phyloP scores from a whole-genome alignment of 768 basidiomycete genomes.

The Guyanaporus albipodus region DNA sequence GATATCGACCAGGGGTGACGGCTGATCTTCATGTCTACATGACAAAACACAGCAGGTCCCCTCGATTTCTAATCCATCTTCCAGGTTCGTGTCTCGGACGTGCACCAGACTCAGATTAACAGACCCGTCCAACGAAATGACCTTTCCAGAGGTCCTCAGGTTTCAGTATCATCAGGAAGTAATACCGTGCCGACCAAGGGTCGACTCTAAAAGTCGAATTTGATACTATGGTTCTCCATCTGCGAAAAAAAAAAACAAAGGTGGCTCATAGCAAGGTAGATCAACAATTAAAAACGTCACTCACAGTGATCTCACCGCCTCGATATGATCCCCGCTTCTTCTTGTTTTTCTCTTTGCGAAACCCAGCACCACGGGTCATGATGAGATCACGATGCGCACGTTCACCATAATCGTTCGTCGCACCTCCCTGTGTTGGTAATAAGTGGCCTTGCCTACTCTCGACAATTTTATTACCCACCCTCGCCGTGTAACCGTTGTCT shows the following conservation, averaged over 20 bases:
- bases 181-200: background rate
- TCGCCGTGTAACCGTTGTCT: constrained; percentile 79
- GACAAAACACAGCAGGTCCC: no score
- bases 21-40: no score
- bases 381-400: constrained; percentile 83
- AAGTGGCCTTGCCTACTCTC: background rate
- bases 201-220: constrained; percentile 52
- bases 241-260: constrained; percentile 27
- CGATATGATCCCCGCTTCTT: constrained; percentile 95
- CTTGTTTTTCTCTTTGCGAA: constrained; percentile 99
- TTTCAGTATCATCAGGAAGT: background rate
- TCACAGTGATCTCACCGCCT: constrained; percentile 92
- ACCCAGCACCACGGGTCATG: constrained; percentile 90
- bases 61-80: background rate
- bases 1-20: no score
- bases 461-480: constrained; percentile 45
- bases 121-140: background rate
- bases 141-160: background rate
- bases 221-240: constrained; percentile 86
- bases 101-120: background rate
- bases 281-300: constrained; percentile 17
- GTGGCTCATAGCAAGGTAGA: background rate
- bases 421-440: constrained; percentile 47
- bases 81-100: background rate
- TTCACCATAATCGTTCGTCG: constrained; percentile 80